Conservation (phyloP, 2,329 filamentous ascomycete species). For the Penicillium sp. region DNA sequence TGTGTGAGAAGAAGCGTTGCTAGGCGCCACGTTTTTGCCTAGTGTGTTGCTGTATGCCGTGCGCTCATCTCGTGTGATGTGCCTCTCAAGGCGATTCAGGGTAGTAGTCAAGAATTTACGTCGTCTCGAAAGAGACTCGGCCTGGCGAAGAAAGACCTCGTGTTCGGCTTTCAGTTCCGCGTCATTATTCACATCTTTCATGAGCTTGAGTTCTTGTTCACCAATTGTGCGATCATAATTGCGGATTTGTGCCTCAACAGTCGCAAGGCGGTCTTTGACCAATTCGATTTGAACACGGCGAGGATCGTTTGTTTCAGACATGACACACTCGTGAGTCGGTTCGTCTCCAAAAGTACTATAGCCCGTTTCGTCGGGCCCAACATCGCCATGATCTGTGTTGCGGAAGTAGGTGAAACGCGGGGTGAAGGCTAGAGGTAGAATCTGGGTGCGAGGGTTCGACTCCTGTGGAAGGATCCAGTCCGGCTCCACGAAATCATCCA, state of each 20-base stretch:
- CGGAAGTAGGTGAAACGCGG: conserved; percentile 97
- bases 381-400: conserved; percentile 85
- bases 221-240: conserved; percentile 70
- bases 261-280: conserved; percentile 75
- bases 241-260: conserved; percentile 74
- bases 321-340: conserved; percentile 90
- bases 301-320: conserved; percentile 87
- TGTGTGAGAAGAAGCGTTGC: conserved; percentile 28
- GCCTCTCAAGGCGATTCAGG: conserved; percentile 57
- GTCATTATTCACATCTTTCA: conserved; percentile 56
- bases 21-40: conserved; percentile 20
- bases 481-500: conserved; percentile 98
- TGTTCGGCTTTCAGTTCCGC: conserved; percentile 43
- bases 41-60: conserved; percentile 50
- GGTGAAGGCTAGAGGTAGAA: conserved; percentile 84
- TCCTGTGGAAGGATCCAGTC: conserved; percentile 94
- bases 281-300: conserved; percentile 83
- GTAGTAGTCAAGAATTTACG: conserved; percentile 59
- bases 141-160: conserved; percentile 56
- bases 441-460: conserved; percentile 88
- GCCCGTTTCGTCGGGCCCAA: conserved; percentile 70
- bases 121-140: conserved; percentile 57
- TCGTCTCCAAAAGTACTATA: conserved; percentile 91
- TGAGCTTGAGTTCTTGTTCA: conserved; percentile 67
- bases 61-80: conserved; percentile 42